Evolutionary conservation across 2,329 filamentous ascomycete species (phyloP).

Genomic region (Colletotrichum lentis): DNA sequence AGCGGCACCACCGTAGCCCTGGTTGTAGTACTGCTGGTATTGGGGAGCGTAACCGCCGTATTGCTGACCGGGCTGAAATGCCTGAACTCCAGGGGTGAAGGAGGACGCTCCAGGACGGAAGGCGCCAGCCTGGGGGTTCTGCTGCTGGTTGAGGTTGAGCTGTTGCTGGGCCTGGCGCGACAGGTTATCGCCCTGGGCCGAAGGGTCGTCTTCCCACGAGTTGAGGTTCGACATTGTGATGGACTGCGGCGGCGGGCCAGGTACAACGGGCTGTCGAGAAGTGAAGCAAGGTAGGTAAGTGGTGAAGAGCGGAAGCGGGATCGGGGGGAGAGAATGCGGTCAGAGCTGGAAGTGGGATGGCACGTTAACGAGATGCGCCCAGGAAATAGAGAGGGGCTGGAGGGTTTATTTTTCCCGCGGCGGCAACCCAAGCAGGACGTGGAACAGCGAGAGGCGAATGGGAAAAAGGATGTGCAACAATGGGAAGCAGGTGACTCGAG

Average conservation of each 20-base stretch:
- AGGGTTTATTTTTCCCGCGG: constrained; percentile 22
- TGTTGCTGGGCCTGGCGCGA: constrained; percentile 78
- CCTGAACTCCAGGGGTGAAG: constrained; percentile 73
- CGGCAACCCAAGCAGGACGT: constrained; percentile 1
- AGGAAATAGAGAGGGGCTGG: constrained; percentile 37
- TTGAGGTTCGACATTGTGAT: constrained; percentile 84
- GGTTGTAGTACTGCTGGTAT: constrained; percentile 63
- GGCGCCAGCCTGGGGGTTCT: constrained; percentile 53
- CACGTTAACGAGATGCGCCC: constrained; percentile 32
- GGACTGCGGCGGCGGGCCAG: constrained; percentile 18
- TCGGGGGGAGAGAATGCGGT: constrained; percentile 27
- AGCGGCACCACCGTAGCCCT: constrained; percentile 53
- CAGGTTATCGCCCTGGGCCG: constrained; percentile 79
- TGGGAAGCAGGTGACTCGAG: neutral
- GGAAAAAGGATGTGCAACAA: neutral
- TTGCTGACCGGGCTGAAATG: constrained; percentile 76
- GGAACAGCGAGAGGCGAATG: neutral
- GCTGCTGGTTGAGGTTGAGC: constrained; percentile 73
- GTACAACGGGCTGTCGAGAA: constrained; percentile 10
- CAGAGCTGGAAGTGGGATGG: constrained; percentile 35
- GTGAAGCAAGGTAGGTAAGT: constrained; percentile 8
- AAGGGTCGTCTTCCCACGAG: constrained; percentile 91
- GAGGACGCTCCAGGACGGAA: constrained; percentile 59
- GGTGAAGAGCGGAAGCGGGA: constrained; percentile 5
- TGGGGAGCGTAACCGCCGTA: constrained; percentile 67